These are phyloP conservation scores for Coniochaeta prunicola DNA, from an alignment of 2,329 filamentous ascomycete genomes.

Conservation along the genomic window DNA sequence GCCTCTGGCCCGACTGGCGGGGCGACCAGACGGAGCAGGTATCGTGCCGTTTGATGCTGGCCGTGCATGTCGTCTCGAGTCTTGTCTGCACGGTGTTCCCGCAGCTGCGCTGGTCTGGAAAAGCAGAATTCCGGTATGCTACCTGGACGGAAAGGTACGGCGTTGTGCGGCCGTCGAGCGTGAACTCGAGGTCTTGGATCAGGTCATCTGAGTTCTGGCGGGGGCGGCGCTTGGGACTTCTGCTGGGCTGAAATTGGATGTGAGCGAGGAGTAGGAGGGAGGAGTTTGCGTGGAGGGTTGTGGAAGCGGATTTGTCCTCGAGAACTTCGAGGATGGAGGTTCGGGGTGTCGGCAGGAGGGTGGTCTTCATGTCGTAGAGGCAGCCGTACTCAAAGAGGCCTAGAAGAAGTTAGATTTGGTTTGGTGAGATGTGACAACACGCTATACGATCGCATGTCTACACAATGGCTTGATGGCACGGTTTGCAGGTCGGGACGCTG, in stretches of 20 bases:
- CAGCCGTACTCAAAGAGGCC: slow-evolving; percentile 35
- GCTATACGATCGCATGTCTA: no score
- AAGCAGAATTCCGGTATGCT: slow-evolving; percentile 49
- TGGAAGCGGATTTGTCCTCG: slow-evolving; percentile 23
- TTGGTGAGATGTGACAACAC: neutral
- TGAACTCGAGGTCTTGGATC: slow-evolving; percentile 50
- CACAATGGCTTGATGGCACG: no score
- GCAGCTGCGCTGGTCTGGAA: slow-evolving; percentile 26
- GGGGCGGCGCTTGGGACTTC: slow-evolving; percentile 13
- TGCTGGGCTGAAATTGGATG: slow-evolving; percentile 25
- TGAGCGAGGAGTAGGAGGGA: slow-evolving; percentile 40
- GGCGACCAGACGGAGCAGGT: slow-evolving; percentile 45
- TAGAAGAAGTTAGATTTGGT: slow-evolving; percentile 9
- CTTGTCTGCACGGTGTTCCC: slow-evolving; percentile 32
- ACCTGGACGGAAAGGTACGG: slow-evolving; percentile 46
- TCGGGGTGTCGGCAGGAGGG: slow-evolving; percentile 33
- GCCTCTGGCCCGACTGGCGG: slow-evolving; percentile 18
- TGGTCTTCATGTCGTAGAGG: slow-evolving; percentile 39
- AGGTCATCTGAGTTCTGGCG: slow-evolving; percentile 44
- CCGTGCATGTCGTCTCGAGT: slow-evolving; percentile 45
- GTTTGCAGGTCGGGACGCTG: no score
- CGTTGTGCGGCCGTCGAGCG: slow-evolving; percentile 40
- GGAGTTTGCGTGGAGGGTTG: neutral
- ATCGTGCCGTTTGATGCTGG: slow-evolving; percentile 41
- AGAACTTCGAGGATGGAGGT: slow-evolving; percentile 39